Percentiles rank a stretch among this genome's conserved stretches.
These are phyloP conservation scores for Epichloe elymi DNA, from an alignment of 2,329 filamentous ascomycete species.

Conservation along the genomic window DNA sequence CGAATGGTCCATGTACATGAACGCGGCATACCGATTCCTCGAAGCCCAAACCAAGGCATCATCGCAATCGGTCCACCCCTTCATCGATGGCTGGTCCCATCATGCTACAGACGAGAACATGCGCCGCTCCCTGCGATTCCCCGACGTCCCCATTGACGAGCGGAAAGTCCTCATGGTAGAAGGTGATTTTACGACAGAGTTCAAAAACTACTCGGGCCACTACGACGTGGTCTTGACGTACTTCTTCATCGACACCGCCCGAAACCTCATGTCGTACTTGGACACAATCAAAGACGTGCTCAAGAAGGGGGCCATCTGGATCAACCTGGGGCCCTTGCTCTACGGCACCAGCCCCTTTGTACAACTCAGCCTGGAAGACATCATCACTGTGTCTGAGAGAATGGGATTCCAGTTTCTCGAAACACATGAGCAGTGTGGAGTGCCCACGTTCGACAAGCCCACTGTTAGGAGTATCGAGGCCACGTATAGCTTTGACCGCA, in stretches of 20 bases:
- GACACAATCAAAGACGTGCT: conserved; percentile 38
- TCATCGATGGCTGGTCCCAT: conserved; percentile 43
- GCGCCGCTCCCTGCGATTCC: conserved; percentile 31
- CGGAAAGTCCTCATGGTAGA: conserved; percentile 34
- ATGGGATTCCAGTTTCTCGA: conserved; percentile 40
- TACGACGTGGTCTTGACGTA: conserved; percentile 41
- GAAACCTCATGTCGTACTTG: conserved; percentile 40
- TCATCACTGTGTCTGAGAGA: conserved; percentile 30
- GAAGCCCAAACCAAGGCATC: conserved; percentile 16
- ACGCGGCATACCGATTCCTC: conserved; percentile 37
- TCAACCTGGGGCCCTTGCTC: conserved; percentile 42
- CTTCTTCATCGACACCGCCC: conserved; percentile 49
- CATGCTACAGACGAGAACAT: conserved; percentile 35
- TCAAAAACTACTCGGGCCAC: conserved; percentile 12
- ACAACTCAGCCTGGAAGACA: conserved; percentile 41
- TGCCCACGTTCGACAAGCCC: conserved; percentile 26
- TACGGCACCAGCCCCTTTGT: conserved; percentile 42
- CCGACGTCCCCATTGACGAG: conserved; percentile 24
- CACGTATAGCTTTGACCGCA: conserved; percentile 38
- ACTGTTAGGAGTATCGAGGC: conserved; percentile 33
- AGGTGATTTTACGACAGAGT: conserved; percentile 40
- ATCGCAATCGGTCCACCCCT: conserved; percentile 31
- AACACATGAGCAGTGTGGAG: conserved; percentile 26
- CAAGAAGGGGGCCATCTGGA: conserved; percentile 35
- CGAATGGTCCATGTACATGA: conserved; percentile 47